phyloP scores from a whole-genome alignment of 345 rosid genomes.

The Orychophragmus violaceus region DNA sequence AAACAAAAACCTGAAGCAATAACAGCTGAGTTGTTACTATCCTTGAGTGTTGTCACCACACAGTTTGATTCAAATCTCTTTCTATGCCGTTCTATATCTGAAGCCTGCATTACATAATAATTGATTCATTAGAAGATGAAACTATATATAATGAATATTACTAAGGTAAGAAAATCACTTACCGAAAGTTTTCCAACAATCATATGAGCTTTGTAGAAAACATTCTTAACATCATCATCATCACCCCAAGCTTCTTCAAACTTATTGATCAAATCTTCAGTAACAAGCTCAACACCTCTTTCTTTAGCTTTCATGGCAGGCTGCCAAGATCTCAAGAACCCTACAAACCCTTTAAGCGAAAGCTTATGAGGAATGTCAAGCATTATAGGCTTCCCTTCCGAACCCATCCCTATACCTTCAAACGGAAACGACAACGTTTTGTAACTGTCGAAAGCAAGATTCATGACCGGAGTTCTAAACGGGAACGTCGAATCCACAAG shows the following conservation, averaged over 20 bases:
- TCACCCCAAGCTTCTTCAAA: conserved; percentile 36
- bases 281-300: conserved; percentile 28
- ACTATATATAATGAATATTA: not conserved
- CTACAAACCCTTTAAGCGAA: conserved; percentile 31
- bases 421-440: conserved; percentile 27
- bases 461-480: conserved; percentile 23
- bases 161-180: not conserved
- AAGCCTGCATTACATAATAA: conserved; percentile 5
- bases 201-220: conserved; percentile 31
- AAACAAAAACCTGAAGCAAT: conserved; percentile 28
- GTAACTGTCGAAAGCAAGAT: conserved; percentile 29
- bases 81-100: conserved; percentile 22
- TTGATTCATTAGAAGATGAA: not conserved
- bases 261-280: conserved; percentile 13
- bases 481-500: conserved; percentile 27
- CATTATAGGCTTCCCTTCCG: conserved; percentile 25
- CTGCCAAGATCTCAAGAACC: conserved; percentile 30
- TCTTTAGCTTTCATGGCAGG: conserved; percentile 33
- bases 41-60: conserved; percentile 16
- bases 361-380: conserved; percentile 31
- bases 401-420: conserved; percentile 30
- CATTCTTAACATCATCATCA: conserved; percentile 29
- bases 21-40: conserved; percentile 23
- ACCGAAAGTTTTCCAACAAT: conserved; percentile 29
- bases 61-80: conserved; percentile 25